Conservation (phyloP, 75 land plant genomes). For the Ceratopteris richardii region DNA sequence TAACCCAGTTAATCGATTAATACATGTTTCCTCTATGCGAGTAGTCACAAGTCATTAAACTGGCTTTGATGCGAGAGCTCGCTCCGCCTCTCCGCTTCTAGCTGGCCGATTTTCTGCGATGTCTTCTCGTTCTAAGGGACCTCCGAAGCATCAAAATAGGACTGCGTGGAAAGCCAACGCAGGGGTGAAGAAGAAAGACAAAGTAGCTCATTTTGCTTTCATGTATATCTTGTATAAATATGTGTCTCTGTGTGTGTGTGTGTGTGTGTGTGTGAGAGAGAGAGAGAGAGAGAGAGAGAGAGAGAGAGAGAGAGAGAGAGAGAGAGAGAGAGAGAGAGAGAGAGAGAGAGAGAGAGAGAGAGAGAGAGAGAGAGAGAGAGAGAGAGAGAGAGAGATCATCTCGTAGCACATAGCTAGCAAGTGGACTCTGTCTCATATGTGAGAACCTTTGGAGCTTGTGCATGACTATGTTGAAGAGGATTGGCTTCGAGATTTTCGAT, state of each 20-base stretch:
- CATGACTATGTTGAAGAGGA: not conserved
- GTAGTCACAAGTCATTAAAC: no score
- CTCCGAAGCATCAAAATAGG: constrained; percentile 82
- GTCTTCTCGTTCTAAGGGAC: constrained; percentile 29
- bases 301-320: not conserved
- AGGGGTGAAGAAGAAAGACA: constrained; percentile 63
- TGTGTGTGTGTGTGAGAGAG: constrained; percentile 8
- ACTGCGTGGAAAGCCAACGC: constrained; percentile 75
- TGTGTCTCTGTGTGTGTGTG: constrained; percentile 6
- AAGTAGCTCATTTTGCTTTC: no score
- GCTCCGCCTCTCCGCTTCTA: no score
- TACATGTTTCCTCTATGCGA: no score
- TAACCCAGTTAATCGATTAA: no score
- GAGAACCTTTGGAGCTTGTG: not conserved
- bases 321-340: not conserved
- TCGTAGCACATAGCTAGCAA: no score
- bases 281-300: no score
- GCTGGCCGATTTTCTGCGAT: not conserved
- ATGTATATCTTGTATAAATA: not conserved
- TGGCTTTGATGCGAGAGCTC: no score
- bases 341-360: not conserved
- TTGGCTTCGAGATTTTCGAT: not conserved
- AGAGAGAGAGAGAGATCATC: no score
- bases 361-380: no score
- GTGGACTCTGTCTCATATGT: not conserved